Base-by-base conservation (phyloP, 805 yeast species). In the Schizosaccharomyces osmophilus region DNA sequence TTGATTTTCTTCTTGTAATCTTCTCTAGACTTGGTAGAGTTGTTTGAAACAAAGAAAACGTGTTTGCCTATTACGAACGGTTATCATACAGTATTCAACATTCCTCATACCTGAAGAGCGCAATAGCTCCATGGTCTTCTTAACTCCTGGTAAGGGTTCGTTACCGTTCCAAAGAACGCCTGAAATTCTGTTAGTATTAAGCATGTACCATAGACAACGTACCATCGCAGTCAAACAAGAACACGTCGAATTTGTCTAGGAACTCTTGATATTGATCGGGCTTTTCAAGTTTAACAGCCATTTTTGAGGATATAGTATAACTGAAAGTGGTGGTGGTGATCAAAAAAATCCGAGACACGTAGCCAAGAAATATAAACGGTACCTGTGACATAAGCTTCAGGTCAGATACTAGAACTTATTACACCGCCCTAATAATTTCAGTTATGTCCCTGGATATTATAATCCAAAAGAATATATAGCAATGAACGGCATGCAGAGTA, bases 221-320 rank as follows among this genome's bases (percentile, higher is more conserved):
- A 65, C 67, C 98, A 70, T 93, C 98, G 74, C 98, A 93, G 69
- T 93, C 98, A 70, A 93, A 93, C 66, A 93, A 74, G 67, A 89
- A 90, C 63, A 86, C 87, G 69, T 88, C 96, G 70, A 84, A 85
- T 61, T 76, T 69, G 65, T 77, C 79, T 9, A 93, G 72, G 59
- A 93, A 73, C 6, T 73, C 68, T 61, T 78, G 72, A 4, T 79
- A 84, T 42, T 78, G 78, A 24, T 74, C 74, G 62, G 73, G 75
- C 24, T 73, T 68, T 19, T 73, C 71, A 55, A 85, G 70, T 67
- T 84, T 82, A 0, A 19, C 8, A 51, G 36, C 57, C 57, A 51
- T 51, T 6, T 29, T 51, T 24, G 19, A 22, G 11, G 5, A 19
- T 11, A 36, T 45, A 24, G 51, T 9, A 19, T 4, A 45, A 45